Base-by-base conservation (phyloP, 108 stramenopile genomes). In the Schizochytrium sp. region DNA sequence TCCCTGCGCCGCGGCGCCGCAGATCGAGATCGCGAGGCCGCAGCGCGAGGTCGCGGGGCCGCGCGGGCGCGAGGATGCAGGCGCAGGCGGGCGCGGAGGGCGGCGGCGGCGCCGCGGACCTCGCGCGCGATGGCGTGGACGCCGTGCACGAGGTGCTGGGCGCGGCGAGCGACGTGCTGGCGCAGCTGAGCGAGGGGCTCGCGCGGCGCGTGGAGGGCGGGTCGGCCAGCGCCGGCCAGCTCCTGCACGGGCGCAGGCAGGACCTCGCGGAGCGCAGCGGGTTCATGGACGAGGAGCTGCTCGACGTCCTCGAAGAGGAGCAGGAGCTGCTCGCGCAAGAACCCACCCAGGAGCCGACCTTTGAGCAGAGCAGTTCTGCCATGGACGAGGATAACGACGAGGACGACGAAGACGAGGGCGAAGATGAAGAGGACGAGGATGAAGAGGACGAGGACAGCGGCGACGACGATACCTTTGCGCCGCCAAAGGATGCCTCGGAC, bases 191-290 rank as follows among this genome's bases (percentile, higher is more conserved):
- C 29, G 55, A 55, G 8, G 60, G 45, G 16, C 71, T 72, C 88
- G 87, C 51, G 28, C 44, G 57, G 69, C 87, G 48, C n/a, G 76
- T 53, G 6, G 18, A 8, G 10, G 76, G 76, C 48, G 76, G 48
- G 3, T 0, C 63, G 88, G 63, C 88, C 83, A 92, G 91, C 45
- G 45, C 55, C 44, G 93, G 90, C 55, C 87, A 87, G 44, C 51
- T 51, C 60, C 92, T 90, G 72, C 53, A 59, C 5, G 87, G 55
- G 59, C 41, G 58, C 29, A 10, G 5, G 5, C 58, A 88, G 21
- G 59, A 18, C 41, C 21, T 6, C 41, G 59, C 16, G 29, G 8
- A 18, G 29, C 88, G 41, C 43, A 44, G n/a, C 59, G 21, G 60
- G 18, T 60, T 88, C 43, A 69, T 63, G 58, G 87, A 87, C 47